Base-by-base conservation (phyloP, 139 green algal genomes). In the Auxenochlorella protothecoides region DNA sequence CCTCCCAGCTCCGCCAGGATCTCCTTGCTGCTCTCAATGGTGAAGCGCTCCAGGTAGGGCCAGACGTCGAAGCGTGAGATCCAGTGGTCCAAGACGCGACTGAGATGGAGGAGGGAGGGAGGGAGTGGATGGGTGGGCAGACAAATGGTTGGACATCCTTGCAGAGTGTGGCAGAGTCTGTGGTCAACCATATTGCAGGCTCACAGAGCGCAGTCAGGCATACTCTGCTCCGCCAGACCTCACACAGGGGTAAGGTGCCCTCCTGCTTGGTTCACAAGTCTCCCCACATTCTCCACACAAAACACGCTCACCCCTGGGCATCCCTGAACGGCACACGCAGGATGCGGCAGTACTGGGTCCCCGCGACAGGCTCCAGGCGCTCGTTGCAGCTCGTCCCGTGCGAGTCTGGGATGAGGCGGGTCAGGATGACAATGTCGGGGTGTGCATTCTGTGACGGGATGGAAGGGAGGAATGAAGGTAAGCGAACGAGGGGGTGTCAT, bases 1-100 rank as follows among this genome's bases (percentile, higher is more conserved):
- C 74, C 82, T 5, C 80, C 78, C 69, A 92, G 76, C 74, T 89
- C 80, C 4, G 73, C 78, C 59, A 85, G 67, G 7, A 91, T 68
- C 71, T 91, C 87, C 12, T 76, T 68, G 61, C 76, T 81, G 2
- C 81, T 79, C 59, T 95, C 89, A 60, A 91, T 76, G 2, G 89
- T 82, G 73, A 94, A 95, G 60, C 74, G 80, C 80, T 95, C 89
- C 61, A 95, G 76, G 73, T 94, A 94, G 8, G 89, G 89, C 88
- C 86, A 95, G 53, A 95, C 72, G 68, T 93, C 84, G 65, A 87
- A 86, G 53, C 89, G 83, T 52, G 80, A 89, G 44, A 94, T 72
- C 89, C 89, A 94, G 67, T 89, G 74, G 62, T 70, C 77, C 59
- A 92, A 16, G 53, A 92, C 73, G 27, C 70, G 72, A 52, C 76